Evolutionary conservation across 2,329 filamentous ascomycete genomes (phyloP), one percentile per base, ranked within the genome.

Genomic region (Calonectria honghensis): DNA sequence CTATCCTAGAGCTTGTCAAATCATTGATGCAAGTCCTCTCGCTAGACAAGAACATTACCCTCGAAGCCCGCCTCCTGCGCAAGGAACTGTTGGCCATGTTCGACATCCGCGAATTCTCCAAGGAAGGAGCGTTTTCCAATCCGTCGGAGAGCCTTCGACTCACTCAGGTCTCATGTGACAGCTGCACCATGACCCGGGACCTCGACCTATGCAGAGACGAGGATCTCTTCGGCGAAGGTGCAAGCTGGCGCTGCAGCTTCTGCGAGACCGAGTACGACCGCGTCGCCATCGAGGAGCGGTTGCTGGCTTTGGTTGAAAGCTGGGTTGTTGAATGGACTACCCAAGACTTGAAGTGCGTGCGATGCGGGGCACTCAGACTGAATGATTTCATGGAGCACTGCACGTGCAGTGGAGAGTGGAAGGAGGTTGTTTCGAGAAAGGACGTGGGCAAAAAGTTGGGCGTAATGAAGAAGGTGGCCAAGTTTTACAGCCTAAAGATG

Each of bases 321-420:
- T 86, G 94, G 82, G 88, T 95, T 10, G 90, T 95, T 32, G 92
- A 94, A 80, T 99, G 97, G 96, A 90, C 92, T 76, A 95, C 93
- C 41, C 96, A 98, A 86, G 97, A 99, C 84, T 86, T 98, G 73
- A 95, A 95, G 85, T 99, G 97, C 78, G 83, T 81, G 37, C 89
- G 90, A 73, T 94, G 93, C 83, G 91, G 90, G 39, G 95, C 95
- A 79, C 85, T 98, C 50, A 89, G 95, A 82, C 89, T 95, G 51
- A 98, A 98, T 83, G 96, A 98, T 81, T 97, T 98, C 80, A 96
- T 97, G 93, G 96, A 98, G 84, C 96, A 98, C 85, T 99, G 97
- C 85, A 94, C 93, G 14, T 99, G 97, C 87, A 95, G 95, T 75
- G 97, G 97, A 4, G 90, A 91, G 73, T 99, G 97, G 97, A 90